A percentile compares a stretch with the other conserved stretches of the same genome.
Evolutionary conservation across 2,329 filamentous ascomycete genomes (phyloP).

Genomic region (Colletotrichum liriopes): DNA sequence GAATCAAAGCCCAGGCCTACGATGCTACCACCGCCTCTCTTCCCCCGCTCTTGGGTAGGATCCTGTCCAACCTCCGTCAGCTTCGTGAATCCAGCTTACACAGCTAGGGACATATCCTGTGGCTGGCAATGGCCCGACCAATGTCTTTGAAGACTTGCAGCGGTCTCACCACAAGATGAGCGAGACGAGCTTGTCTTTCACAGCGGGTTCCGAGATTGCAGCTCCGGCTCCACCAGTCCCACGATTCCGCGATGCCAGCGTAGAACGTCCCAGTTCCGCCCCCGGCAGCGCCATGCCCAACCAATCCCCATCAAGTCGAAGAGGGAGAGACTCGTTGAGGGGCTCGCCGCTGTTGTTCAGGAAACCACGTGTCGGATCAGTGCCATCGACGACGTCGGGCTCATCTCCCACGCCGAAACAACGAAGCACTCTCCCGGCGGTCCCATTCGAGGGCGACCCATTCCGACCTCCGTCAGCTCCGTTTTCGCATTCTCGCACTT

Average conservation of each 20-base stretch:
- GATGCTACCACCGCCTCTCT: constrained; percentile 54
- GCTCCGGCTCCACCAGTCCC: constrained; percentile 51
- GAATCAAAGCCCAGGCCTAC: constrained; percentile 56
- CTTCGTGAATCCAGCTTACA: constrained; percentile 28
- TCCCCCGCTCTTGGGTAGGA: constrained; percentile 55
- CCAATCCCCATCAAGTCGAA: constrained; percentile 25
- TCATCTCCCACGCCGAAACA: constrained; percentile 22
- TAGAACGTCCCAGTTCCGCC: constrained; percentile 57
- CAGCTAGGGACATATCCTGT: constrained; percentile 57
- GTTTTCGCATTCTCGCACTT: constrained; percentile 48
- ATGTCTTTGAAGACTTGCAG: constrained; percentile 55
- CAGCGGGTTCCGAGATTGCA: constrained; percentile 46
- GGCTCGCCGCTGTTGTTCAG: constrained; percentile 42
- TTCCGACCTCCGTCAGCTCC: constrained; percentile 44
- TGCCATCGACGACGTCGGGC: constrained; percentile 23
- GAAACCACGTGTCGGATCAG: constrained; percentile 36
- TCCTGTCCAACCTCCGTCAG: not conserved
- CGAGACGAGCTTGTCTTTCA: constrained; percentile 46
- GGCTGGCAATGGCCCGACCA: constrained; percentile 57
- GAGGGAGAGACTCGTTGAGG: constrained; percentile 42
- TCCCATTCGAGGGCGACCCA: constrained; percentile 22
- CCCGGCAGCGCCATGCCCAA: constrained; percentile 44
- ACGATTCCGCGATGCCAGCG: constrained; percentile 48
- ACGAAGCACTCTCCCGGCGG: constrained; percentile 6
- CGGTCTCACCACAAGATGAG: constrained; percentile 51